Evolutionary conservation across 2,329 filamentous ascomycete species (phyloP), one percentile per base, ranked within the genome.

Genomic region (Diplodia sapinea): DNA sequence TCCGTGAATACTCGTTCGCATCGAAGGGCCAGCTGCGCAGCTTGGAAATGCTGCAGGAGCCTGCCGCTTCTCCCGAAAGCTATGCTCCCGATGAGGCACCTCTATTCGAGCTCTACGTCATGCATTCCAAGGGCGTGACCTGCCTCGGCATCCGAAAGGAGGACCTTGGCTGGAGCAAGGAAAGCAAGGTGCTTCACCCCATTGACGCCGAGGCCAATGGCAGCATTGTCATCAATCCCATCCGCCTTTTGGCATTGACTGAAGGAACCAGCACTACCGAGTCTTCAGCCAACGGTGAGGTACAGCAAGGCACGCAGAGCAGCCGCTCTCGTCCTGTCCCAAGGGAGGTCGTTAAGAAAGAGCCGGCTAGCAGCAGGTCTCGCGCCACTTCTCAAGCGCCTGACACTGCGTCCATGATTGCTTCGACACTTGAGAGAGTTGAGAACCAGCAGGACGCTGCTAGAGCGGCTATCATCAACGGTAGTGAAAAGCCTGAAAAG

Each of bases 111-210:
- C 85, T 99, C 11, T 99, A 99, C 77, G 91, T 93, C 38, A 96
- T 97, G 90, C 94, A 99, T 79, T 97, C 95, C 12, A 96, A 93
- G 81, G 95, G 95, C 69, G 93, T 98, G n/a, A 94, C 94, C 20
- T 94, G 92, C 73, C 78, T 98, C 65, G 89, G 89, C 70, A 88
- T 99, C 77, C 94, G 91, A 78, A 92, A 94, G 76, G 88, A 89
- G 63, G 94, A 98, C 79, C 84, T 99, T 59, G 95, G 96, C 36
- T 98, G 94, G 94, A 91, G 90, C 72, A 87, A 88, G 72, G 92
- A 97, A 70, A 94, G 93, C 80, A 96, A 96, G 82, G 91, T 96
- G 65, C 83, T 97, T 49, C 83, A 89, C 65, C 86, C 91, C 0
- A 87, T 95, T 49, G 89, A 96, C 78, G 94, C 92, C 2, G 84